These are phyloP conservation scores for Arthroderma sp. DNA, from an alignment of 2,329 filamentous ascomycete genomes.

Conservation along the genomic window DNA sequence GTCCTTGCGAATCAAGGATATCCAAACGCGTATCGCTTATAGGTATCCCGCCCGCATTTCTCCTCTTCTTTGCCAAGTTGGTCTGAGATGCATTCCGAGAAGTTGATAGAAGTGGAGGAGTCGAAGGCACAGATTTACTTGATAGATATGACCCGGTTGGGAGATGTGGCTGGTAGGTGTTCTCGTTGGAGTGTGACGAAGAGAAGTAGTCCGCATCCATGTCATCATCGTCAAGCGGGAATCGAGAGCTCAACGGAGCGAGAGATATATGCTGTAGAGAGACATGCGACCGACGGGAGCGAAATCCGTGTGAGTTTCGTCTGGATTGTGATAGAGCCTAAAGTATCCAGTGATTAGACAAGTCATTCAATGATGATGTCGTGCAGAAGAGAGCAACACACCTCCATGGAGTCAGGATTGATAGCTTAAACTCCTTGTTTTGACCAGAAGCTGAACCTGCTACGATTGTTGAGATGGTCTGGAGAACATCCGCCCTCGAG, in stretches of 20 bases:
- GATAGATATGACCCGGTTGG: slow-evolving; percentile 26
- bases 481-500: too few species aligned
- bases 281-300: slow-evolving; percentile 42
- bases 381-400: too few species aligned
- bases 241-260: slow-evolving; percentile 44
- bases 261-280: slow-evolving; percentile 48
- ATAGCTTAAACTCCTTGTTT: too few species aligned
- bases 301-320: slow-evolving; percentile 19
- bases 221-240: slow-evolving; percentile 36
- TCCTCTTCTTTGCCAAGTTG: slow-evolving; percentile 19
- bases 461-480: too few species aligned
- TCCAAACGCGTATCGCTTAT: slow-evolving; percentile 25
- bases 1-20: slow-evolving; percentile 15
- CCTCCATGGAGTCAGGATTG: too few species aligned
- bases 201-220: slow-evolving; percentile 24
- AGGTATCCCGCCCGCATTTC: slow-evolving; percentile 22
- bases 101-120: slow-evolving; percentile 30
- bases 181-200: slow-evolving; percentile 14
- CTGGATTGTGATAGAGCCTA: slow-evolving; percentile 12
- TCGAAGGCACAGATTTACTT: slow-evolving; percentile 29
- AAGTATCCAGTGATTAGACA: neutral
- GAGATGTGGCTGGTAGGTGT: slow-evolving; percentile 17
- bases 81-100: slow-evolving; percentile 28
- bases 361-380: neutral
- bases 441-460: too few species aligned